These are phyloP conservation scores for Pythium rhizo-oryzae DNA, from an alignment of 352 stramenopile genomes.

Conservation along the genomic window DNA sequence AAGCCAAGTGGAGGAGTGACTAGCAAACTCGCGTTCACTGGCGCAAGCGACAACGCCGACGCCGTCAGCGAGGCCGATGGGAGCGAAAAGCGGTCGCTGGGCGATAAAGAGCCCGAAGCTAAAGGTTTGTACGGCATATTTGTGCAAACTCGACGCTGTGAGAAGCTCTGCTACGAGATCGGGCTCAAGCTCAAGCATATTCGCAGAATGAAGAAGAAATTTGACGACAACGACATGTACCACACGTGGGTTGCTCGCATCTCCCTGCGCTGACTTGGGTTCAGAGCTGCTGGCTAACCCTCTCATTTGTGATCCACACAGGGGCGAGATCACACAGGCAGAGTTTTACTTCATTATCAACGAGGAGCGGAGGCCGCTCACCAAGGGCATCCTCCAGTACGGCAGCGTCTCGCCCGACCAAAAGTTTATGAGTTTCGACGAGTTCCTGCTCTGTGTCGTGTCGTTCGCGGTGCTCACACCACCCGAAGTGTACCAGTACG, in stretches of 20 bases:
- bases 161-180: slow-evolving; percentile 51
- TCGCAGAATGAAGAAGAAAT: slow-evolving; percentile 71
- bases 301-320: slow-evolving; percentile 20
- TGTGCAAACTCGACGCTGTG: slow-evolving; percentile 55
- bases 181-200: slow-evolving; percentile 58
- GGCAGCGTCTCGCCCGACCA: slow-evolving; percentile 38
- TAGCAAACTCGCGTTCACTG: slow-evolving; percentile 12
- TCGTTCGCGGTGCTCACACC: slow-evolving; percentile 64
- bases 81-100: neutral
- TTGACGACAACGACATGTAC: slow-evolving; percentile 78
- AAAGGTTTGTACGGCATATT: slow-evolving; percentile 55
- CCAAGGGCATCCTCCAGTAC: slow-evolving; percentile 54
- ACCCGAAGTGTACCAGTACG: slow-evolving; percentile 67
- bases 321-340: slow-evolving; percentile 69
- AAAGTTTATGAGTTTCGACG: slow-evolving; percentile 71
- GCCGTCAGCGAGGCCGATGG: neutral
- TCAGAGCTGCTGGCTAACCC: too few relatives aligned
- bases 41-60: neutral
- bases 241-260: slow-evolving; percentile 47
- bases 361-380: slow-evolving; percentile 56
- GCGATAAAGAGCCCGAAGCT: slow-evolving; percentile 8
- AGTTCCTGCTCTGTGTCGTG: slow-evolving; percentile 61
- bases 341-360: slow-evolving; percentile 81
- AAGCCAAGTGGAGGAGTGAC: neutral
- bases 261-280: neutral